Conservation (phyloP, 2,329 filamentous ascomycete genomes). For the Sporothrix globosa region DNA sequence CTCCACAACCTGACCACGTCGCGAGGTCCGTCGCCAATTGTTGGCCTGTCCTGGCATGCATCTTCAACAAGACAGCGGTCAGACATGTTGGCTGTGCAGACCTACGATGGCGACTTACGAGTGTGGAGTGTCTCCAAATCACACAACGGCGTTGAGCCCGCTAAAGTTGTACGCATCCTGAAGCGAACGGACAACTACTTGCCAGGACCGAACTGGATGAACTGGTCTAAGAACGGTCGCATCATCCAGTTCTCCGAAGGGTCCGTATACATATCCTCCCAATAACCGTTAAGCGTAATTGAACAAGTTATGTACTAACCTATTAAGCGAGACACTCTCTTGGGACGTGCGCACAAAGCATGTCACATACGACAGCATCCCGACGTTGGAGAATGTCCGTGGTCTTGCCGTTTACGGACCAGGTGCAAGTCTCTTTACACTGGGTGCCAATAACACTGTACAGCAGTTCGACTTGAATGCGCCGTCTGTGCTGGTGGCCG, state of each 20-base stretch:
- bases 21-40: constrained; percentile 81
- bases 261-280: constrained; percentile 51
- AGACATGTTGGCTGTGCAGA: constrained; percentile 95
- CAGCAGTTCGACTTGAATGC: constrained; percentile 96
- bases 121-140: constrained; percentile 96
- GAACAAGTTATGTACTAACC: constrained; percentile 27
- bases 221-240: constrained; percentile 96
- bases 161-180: constrained; percentile 85
- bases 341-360: constrained; percentile 99
- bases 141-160: constrained; percentile 69
- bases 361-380: constrained; percentile 85
- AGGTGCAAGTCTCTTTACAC: constrained; percentile 87
- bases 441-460: constrained; percentile 83
- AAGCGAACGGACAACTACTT: constrained; percentile 75
- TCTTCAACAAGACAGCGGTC: constrained; percentile 95
- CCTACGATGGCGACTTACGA: constrained; percentile 84
- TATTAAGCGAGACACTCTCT: constrained; percentile 76
- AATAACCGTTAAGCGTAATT: not conserved
- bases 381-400: constrained; percentile 77
- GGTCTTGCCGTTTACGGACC: constrained; percentile 88
- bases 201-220: constrained; percentile 88
- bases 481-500: constrained; percentile 76
- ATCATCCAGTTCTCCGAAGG: constrained; percentile 90
- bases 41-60: constrained; percentile 90
- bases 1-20: constrained; percentile 88